A percentile compares a stretch with the other conserved stretches of the same genome.
Conservation (phyloP, 306 rosid genomes). For the Delonix regia region DNA sequence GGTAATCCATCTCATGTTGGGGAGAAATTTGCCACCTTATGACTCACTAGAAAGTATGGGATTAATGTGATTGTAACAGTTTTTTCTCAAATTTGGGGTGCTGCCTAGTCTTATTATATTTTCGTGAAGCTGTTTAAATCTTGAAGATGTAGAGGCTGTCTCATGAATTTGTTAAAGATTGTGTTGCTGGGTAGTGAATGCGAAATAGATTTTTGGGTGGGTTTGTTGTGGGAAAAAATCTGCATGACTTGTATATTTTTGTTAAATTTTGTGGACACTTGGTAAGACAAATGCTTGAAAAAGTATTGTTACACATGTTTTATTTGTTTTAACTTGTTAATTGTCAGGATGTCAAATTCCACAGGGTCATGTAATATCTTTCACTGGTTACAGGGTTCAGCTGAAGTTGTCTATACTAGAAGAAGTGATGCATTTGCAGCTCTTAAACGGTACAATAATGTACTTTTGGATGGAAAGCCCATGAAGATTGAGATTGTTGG, state of each 20-base stretch:
- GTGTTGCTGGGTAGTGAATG: background rate
- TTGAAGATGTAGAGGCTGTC: background rate
- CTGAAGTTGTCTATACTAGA: conserved; percentile 89
- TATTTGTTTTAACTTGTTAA: background rate
- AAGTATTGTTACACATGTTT: conserved; percentile 7
- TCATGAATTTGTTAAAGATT: conserved; percentile 1
- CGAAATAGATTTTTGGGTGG: background rate
- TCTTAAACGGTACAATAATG: conserved; percentile 83
- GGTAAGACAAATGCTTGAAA: background rate
- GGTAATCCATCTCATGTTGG: background rate
- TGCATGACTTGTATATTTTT: background rate
- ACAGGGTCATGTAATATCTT: background rate
- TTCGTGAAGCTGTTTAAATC: background rate
- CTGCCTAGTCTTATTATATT: background rate
- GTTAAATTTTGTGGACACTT: background rate
- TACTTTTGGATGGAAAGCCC: conserved; percentile 88
- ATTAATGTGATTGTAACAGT: background rate
- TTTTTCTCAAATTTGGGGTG: background rate
- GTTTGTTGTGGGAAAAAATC: background rate
- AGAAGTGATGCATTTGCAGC: conserved; percentile 99
- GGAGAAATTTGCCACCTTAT: background rate
- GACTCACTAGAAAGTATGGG: background rate
- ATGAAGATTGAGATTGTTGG: conserved; percentile 96
- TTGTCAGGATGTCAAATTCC: background rate
- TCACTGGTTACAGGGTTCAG: conserved; percentile 78